phyloP scores from a whole-genome alignment of 2,329 filamentous ascomycete genomes.

The Aspergillus udagawae region DNA sequence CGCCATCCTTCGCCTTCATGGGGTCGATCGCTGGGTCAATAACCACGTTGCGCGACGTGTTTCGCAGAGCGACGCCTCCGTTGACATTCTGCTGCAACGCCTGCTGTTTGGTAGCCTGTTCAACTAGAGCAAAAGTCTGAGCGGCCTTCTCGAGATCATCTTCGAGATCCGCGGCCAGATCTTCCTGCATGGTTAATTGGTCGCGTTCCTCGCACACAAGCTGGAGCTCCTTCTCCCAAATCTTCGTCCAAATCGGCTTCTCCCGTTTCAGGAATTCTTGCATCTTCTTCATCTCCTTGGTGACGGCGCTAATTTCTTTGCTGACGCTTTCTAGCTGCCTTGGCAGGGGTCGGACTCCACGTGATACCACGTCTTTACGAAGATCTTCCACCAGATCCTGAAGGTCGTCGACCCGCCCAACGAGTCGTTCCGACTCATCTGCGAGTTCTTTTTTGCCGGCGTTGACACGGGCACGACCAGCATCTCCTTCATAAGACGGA shows the following conservation, averaged over 20 bases:
- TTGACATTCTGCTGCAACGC: constrained; percentile 60
- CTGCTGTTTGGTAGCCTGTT: constrained; percentile 97
- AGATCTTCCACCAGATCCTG: constrained; percentile 95
- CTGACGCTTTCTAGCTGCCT: constrained; percentile 84
- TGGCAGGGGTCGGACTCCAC: constrained; percentile 85
- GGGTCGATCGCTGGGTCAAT: constrained; percentile 61
- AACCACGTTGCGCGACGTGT: constrained; percentile 50
- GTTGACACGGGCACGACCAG: constrained; percentile 81
- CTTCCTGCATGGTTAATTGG: constrained; percentile 92
- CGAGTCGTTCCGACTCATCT: constrained; percentile 82
- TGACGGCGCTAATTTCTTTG: constrained; percentile 78
- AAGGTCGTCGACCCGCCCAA: constrained; percentile 91
- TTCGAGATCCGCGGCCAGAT: constrained; percentile 84
- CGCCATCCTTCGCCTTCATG: constrained; percentile 78
- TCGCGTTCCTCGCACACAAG: constrained; percentile 94
- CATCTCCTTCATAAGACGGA: constrained; percentile 69
- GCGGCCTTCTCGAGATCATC: constrained; percentile 93
- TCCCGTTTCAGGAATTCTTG: constrained; percentile 87
- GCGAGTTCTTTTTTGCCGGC: constrained; percentile 82
- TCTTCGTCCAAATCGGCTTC: constrained; percentile 97
- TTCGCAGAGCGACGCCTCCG: constrained; percentile 41
- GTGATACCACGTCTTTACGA: constrained; percentile 90
- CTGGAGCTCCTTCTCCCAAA: constrained; percentile 97
- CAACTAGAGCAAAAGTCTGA: constrained; percentile 89
- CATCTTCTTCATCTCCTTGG: constrained; percentile 86